phyloP scores from a whole-genome alignment of 2,329 filamentous ascomycete species.

The Aspergillus hiratsukae region DNA sequence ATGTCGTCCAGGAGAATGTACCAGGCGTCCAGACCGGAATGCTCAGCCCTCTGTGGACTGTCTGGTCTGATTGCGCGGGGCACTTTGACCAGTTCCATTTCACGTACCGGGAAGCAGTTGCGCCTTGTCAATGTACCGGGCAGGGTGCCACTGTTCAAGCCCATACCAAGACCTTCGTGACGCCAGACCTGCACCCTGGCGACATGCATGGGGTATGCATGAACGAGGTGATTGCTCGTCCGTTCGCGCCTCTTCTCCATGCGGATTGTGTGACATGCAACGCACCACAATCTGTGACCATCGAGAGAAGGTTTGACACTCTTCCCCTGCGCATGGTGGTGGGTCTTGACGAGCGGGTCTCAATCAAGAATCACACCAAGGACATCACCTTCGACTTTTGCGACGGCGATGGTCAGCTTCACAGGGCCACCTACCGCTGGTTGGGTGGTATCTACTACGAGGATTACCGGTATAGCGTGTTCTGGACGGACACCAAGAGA shows the following conservation, averaged over 20 bases:
- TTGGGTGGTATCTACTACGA: slow-evolving; percentile 34
- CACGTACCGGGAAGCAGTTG: slow-evolving; percentile 8
- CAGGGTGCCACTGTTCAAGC: neutral
- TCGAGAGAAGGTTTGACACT: slow-evolving; percentile 12
- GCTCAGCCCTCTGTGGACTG: slow-evolving; percentile 10
- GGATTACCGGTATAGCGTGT: slow-evolving; percentile 21
- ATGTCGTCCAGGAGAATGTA: slow-evolving; percentile 1
- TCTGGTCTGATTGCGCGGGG: slow-evolving; percentile 23
- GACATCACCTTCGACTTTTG: slow-evolving; percentile 22
- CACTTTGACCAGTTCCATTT: slow-evolving; percentile 27
- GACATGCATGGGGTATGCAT: slow-evolving; percentile 18
- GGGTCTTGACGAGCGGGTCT: slow-evolving; percentile 6
- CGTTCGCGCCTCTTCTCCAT: slow-evolving; percentile 5
- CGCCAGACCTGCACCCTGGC: slow-evolving; percentile 4
- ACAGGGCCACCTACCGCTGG: slow-evolving; percentile 32
- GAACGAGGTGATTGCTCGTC: slow-evolving; percentile 16
- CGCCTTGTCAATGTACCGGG: slow-evolving; percentile 6
- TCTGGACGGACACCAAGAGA: slow-evolving; percentile 27
- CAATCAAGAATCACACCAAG: slow-evolving; percentile 21
- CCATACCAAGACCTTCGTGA: slow-evolving; percentile 6
- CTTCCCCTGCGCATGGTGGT: slow-evolving; percentile 31
- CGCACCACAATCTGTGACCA: neutral
- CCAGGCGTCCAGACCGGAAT: slow-evolving; percentile 7
- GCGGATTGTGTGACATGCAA: slow-evolving; percentile 8
- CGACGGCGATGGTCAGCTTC: slow-evolving; percentile 9